phyloP scores from a whole-genome alignment of 768 basidiomycete genomes.

The Cyathus striatus region DNA sequence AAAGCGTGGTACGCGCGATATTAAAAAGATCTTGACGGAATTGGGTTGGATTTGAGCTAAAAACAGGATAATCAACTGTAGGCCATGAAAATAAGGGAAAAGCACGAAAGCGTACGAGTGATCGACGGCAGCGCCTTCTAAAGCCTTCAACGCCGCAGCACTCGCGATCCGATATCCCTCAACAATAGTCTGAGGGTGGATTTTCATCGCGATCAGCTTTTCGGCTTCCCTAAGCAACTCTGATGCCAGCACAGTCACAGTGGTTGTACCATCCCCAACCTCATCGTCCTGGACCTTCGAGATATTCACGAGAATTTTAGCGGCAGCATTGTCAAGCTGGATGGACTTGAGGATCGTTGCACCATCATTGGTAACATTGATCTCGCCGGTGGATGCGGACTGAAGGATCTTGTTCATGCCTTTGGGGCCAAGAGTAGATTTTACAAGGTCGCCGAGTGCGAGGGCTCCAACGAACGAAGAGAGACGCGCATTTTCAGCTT shows the following conservation, averaged over 20 bases:
- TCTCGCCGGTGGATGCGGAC: conserved; percentile 82
- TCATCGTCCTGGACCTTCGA: conserved; percentile 99
- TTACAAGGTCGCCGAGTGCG: conserved; percentile 96
- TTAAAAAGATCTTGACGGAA: conserved; percentile 94
- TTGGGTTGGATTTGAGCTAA: conserved; percentile 61
- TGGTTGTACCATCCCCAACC: conserved; percentile 93
- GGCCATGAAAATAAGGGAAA: not conserved
- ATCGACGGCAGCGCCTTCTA: conserved; percentile 81
- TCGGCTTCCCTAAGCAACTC: conserved; percentile 94
- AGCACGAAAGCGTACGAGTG: conserved; percentile 56
- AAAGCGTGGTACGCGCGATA: conserved; percentile 93
- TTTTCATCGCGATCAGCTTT: conserved; percentile 85
- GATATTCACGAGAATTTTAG: conserved; percentile 99
- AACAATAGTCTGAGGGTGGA: conserved; percentile 97
- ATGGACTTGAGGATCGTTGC: conserved; percentile 98
- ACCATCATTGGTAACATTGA: conserved; percentile 98
- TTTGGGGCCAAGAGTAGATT: conserved; percentile 97
- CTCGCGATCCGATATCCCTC: conserved; percentile 96
- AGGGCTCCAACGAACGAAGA: conserved; percentile 97
- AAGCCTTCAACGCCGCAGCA: conserved; percentile 73
- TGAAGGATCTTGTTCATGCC: conserved; percentile 99
- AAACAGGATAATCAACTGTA: too few species aligned
- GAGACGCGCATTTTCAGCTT: conserved; percentile 96
- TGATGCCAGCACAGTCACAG: conserved; percentile 86
- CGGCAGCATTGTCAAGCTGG: conserved; percentile 96